These are phyloP conservation scores for Zymoseptoria brevis DNA, from an alignment of 2,329 filamentous ascomycete species.

Conservation along the genomic window DNA sequence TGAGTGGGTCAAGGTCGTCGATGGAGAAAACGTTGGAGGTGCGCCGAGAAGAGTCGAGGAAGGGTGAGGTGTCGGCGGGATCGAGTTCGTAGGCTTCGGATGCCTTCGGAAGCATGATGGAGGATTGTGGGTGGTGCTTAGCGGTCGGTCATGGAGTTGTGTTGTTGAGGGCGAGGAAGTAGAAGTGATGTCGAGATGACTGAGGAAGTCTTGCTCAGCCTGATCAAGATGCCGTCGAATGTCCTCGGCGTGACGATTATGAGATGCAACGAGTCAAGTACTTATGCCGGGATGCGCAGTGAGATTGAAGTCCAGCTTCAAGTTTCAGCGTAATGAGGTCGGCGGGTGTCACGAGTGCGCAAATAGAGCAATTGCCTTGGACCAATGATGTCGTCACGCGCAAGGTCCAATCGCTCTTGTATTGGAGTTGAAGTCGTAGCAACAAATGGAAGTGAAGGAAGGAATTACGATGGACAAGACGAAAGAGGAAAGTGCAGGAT, in stretches of 20 bases:
- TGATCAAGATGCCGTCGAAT: too few relatives aligned
- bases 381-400: too few relatives aligned
- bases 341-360: too few relatives aligned
- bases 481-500: too few relatives aligned
- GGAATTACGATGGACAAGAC: too few relatives aligned
- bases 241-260: background rate
- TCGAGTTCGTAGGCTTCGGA: constrained; percentile 27
- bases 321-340: background rate
- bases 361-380: background rate
- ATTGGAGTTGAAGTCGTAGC: too few relatives aligned
- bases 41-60: constrained; percentile 9
- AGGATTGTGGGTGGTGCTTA: background rate
- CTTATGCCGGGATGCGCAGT: background rate
- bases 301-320: background rate
- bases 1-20: constrained; percentile 41
- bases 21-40: constrained; percentile 24
- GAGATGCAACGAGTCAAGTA: background rate
- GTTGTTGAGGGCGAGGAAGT: background rate
- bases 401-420: too few relatives aligned
- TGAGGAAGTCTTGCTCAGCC: background rate
- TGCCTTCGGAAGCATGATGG: constrained; percentile 22
- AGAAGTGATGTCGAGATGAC: background rate
- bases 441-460: too few relatives aligned
- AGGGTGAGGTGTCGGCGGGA: constrained; percentile 11
- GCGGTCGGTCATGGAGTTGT: background rate